Evolutionary conservation across 768 basidiomycete species (phyloP), one percentile per base, ranked within the genome.

Genomic region (Chalciporus chontae): DNA sequence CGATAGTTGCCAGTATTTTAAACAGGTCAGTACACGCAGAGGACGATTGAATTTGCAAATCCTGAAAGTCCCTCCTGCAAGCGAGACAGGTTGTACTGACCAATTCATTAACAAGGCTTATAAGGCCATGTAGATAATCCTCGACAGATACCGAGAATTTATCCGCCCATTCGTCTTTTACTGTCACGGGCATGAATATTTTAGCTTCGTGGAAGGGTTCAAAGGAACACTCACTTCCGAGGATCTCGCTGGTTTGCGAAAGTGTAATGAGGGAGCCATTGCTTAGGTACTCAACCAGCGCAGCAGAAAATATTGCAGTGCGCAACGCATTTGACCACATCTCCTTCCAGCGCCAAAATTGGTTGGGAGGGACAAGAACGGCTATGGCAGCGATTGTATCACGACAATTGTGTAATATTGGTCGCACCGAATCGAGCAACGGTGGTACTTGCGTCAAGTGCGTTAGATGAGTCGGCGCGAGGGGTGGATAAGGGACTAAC

Each of bases 321-420:
- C 88, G 76, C 32, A 90, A 64, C 4, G 85, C 83, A 59, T 79
- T 81, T 1, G 78, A 75, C 88, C 88, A 90, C 80, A 87, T 80
- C 21, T 90, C 87, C 63, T 86, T 89, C 85, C 85, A 91, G 48
- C 81, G 75, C 89, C 89, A 91, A 53, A 87, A 82, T 55, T 90
- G 85, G 56, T 85, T 80, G 26, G 72, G 73, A 24, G 89, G 89
- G 21, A 89, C 72, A 27, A 83, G 72, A 5, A 59, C 67, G 6
- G 81, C 82, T n/a, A 92, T 68, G 1, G 73, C 71, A 19, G 71
- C 69, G 9, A 65, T 76, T 8, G 72, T 76, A 17, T 75, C 77
- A 49, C 70, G 71, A 55, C 83, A 90, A 54, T 77, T 77, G 10
- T 67, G 60, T 24, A 90, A 62, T 8, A 79, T 69, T 2, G 85